phyloP scores from a whole-genome alignment of 192 early-diverging fungal species.

The Linnemannia hyalina region DNA sequence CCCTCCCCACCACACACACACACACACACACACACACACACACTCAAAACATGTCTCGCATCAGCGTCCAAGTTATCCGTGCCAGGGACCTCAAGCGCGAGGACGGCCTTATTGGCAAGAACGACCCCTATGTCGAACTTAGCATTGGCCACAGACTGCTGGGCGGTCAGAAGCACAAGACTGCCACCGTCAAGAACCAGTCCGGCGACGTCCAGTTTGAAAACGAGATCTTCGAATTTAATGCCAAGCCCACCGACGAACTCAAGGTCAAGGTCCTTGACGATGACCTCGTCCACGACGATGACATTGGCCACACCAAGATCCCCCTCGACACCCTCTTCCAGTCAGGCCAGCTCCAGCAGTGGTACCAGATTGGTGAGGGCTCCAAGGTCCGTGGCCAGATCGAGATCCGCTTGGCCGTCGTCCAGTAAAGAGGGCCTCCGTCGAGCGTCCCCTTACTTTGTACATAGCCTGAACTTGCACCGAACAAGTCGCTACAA shows the following conservation, averaged over 20 bases:
- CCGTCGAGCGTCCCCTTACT: background rate
- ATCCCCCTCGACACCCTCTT: constrained; percentile 8
- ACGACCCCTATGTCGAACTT: constrained; percentile 17
- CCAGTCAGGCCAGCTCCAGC: background rate
- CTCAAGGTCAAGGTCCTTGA: constrained; percentile 21
- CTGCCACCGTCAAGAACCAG: constrained; percentile 15
- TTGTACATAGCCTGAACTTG: constrained; percentile 8
- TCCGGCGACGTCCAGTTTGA: constrained; percentile 6
- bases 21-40: background rate
- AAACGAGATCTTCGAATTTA: constrained; percentile 6
- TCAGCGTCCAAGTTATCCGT: constrained; percentile 10
- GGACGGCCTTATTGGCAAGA: constrained; percentile 10
- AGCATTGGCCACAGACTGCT: constrained; percentile 17
- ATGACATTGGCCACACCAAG: constrained; percentile 19
- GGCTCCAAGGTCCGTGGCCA: constrained; percentile 25
- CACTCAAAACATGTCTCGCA: background rate
- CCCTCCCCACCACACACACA: background rate
- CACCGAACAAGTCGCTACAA: background rate
- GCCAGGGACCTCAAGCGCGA: constrained; percentile 25
- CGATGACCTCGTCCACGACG: constrained; percentile 14
- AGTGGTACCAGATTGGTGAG: constrained; percentile 28
- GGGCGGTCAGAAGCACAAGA: constrained; percentile 15
- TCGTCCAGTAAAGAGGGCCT: background rate
- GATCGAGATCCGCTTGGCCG: background rate
- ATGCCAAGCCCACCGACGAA: background rate